These are phyloP conservation scores for Aaosphaeria pasadenensis DNA, from an alignment of 2,329 filamentous ascomycete genomes.

Conservation along the genomic window DNA sequence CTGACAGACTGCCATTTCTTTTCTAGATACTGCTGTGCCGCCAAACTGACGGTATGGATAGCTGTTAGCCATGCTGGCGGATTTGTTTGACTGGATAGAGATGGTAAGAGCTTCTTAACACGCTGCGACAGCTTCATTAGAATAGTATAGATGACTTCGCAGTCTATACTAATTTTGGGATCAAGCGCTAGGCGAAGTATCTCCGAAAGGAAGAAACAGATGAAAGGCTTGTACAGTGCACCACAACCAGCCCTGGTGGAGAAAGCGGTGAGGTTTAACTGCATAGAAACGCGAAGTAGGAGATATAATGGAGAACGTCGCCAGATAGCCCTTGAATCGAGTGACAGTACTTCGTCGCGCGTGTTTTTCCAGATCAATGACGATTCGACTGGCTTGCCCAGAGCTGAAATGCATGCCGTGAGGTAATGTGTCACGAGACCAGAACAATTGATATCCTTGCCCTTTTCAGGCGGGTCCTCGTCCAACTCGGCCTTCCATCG, in stretches of 20 bases:
- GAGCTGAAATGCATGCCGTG: constrained; percentile 35
- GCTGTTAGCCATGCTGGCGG: not conserved
- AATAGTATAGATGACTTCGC: constrained; percentile 6
- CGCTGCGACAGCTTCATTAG: constrained; percentile 19
- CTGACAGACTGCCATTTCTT: not conserved
- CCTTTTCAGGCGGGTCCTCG: constrained; percentile 35
- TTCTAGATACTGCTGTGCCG: not conserved
- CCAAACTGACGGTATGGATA: not conserved
- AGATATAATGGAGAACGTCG: constrained; percentile 55
- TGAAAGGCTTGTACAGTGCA: constrained; percentile 50
- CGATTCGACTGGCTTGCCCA: constrained; percentile 27
- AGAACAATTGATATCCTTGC: constrained; percentile 50
- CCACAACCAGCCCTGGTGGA: not conserved
- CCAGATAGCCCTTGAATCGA: constrained; percentile 42
- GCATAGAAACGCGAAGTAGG: constrained; percentile 51
- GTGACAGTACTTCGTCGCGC: constrained; percentile 54
- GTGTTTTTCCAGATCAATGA: constrained; percentile 49
- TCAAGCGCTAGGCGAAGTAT: not conserved
- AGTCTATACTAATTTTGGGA: not conserved
- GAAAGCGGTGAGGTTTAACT: constrained; percentile 21
- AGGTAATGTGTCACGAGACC: constrained; percentile 53
- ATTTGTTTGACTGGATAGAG: not conserved
- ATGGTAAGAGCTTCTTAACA: constrained; percentile 14
- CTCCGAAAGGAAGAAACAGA: constrained; percentile 44
- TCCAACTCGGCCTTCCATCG: constrained; percentile 41